These are phyloP conservation scores for Pholiota adiposa DNA, from an alignment of 1,284 basidiomycete genomes.

Conservation along the genomic window DNA sequence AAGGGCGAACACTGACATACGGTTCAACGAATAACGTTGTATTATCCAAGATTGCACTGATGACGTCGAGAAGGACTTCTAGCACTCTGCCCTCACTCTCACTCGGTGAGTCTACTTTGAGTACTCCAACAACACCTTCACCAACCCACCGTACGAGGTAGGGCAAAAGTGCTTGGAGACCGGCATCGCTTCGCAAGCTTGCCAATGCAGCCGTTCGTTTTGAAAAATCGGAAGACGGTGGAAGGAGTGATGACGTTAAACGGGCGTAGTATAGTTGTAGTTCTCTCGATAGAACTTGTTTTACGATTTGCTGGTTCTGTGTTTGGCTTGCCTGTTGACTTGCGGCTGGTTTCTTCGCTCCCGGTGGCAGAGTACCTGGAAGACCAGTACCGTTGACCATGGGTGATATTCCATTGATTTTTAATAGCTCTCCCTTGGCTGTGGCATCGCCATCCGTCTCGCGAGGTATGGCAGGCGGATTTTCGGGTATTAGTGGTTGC, in stretches of 20 bases:
- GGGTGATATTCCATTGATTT: conserved; percentile 40
- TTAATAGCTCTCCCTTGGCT: conserved; percentile 32
- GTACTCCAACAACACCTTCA: conserved; percentile 78
- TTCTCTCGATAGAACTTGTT: conserved; percentile 93
- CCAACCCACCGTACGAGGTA: conserved; percentile 96
- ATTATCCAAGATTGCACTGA: conserved; percentile 84
- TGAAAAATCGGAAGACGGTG: conserved; percentile 58
- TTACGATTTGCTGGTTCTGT: conserved; percentile 72
- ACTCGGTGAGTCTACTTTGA: conserved; percentile 61
- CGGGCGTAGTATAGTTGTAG: conserved; percentile 95
- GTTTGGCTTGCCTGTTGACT: conserved; percentile 40
- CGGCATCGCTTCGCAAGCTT: conserved; percentile 88
- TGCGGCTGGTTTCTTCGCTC: conserved; percentile 27
- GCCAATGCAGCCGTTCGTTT: conserved; percentile 89
- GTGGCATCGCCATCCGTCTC: conserved; percentile 41
- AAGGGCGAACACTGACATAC: conserved; percentile 81
- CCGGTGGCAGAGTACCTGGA: conserved; percentile 21
- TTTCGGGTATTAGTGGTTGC: conserved; percentile 95
- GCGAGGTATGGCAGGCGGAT: conserved; percentile 81
- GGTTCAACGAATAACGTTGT: conserved; percentile 93
- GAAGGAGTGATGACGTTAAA: conserved; percentile 84
- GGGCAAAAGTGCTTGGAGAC: conserved; percentile 91
- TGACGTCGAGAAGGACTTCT: conserved; percentile 81
- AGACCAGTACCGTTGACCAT: conserved; percentile 28
- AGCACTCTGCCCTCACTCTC: conserved; percentile 71